These are phyloP conservation scores for Nepenthes gracilis DNA, from an alignment of 148 eudicot genomes.

Conservation along the genomic window DNA sequence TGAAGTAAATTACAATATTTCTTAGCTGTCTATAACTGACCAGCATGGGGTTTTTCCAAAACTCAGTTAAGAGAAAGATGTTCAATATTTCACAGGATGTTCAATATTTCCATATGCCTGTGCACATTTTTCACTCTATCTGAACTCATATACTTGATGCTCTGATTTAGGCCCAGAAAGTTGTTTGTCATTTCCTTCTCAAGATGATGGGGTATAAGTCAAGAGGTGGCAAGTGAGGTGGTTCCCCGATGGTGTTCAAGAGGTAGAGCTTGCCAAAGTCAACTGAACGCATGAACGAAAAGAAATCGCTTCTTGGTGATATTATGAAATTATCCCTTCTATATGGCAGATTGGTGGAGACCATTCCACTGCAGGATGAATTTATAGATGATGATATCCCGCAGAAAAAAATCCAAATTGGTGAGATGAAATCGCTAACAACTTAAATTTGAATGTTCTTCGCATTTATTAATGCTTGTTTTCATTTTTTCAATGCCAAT, in stretches of 20 bases:
- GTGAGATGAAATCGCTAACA: conserved; percentile 30
- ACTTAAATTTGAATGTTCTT: conserved; percentile 3
- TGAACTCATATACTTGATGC: neutral
- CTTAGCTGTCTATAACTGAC: too few species aligned
- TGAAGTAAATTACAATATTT: too few species aligned
- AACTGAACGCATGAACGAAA: conserved; percentile 70
- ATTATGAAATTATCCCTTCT: conserved; percentile 51
- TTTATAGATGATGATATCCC: too few species aligned
- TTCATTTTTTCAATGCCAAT: neutral
- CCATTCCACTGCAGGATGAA: conserved; percentile 46
- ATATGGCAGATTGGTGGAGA: conserved; percentile 57
- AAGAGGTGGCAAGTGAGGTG: conserved; percentile 97
- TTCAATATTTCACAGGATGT: neutral
- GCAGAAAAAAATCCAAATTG: conserved; percentile 56
- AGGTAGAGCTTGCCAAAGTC: conserved; percentile 89
- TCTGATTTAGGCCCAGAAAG: conserved; percentile 79
- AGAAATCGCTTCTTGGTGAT: conserved; percentile 66
- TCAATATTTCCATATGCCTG: neutral
- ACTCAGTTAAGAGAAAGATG: neutral
- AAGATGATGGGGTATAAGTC: conserved; percentile 92
- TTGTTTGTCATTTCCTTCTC: conserved; percentile 59
- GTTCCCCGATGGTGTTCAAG: conserved; percentile 99
- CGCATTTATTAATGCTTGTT: neutral
- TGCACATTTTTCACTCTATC: neutral
- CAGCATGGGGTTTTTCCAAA: too few species aligned